A percentile compares a stretch with the other conserved stretches of the same genome.
Evolutionary conservation across 2,329 filamentous ascomycete genomes (phyloP).

Genomic region (Exophiala aquamarina): DNA sequence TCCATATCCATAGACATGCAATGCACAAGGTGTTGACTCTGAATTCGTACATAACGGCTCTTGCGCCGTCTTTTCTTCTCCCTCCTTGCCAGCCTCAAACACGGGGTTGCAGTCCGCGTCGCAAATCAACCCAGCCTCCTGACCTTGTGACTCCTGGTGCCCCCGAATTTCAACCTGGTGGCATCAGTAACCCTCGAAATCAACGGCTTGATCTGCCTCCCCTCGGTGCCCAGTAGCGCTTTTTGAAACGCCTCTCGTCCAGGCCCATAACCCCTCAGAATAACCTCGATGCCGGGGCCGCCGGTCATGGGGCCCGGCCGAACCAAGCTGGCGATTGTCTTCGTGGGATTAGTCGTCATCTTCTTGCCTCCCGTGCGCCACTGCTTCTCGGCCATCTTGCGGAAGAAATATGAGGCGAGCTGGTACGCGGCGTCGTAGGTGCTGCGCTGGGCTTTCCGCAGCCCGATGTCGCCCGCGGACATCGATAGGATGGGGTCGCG

Average conservation of each 20-base stretch:
- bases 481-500: conserved; percentile 76
- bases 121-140: conserved; percentile 71
- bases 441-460: conserved; percentile 75
- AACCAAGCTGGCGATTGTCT: conserved; percentile 78
- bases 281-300: conserved; percentile 69
- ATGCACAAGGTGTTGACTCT: too few species aligned
- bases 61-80: too few species aligned
- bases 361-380: conserved; percentile 72
- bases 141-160: conserved; percentile 78
- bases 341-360: conserved; percentile 57
- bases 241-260: conserved; percentile 89
- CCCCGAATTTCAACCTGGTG: conserved; percentile 93
- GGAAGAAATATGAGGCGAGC: conserved; percentile 77
- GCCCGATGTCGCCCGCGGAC: conserved; percentile 86
- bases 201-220: conserved; percentile 69
- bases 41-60: too few species aligned
- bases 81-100: too few species aligned
- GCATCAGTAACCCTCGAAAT: conserved; percentile 80
- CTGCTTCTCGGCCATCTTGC: conserved; percentile 78
- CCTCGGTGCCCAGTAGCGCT: conserved; percentile 83
- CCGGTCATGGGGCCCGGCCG: conserved; percentile 72
- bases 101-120: too few species aligned
- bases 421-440: conserved; percentile 93
- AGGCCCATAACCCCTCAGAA: conserved; percentile 79
- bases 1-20: too few species aligned